These are phyloP conservation scores for Monosporascus sp. DNA, from an alignment of 2,329 filamentous ascomycete species.

Conservation along the genomic window DNA sequence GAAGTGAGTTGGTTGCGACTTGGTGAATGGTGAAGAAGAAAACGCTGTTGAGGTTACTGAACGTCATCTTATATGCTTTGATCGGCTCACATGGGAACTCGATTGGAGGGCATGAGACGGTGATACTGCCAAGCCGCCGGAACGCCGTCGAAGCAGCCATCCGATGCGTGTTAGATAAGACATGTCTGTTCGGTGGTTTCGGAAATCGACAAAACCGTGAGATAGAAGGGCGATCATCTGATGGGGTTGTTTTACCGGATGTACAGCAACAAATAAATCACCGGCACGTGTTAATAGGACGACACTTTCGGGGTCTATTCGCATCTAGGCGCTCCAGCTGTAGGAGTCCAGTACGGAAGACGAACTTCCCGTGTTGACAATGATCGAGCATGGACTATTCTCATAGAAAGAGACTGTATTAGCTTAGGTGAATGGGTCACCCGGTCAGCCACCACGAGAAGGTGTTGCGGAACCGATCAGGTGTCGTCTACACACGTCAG, in stretches of 20 bases:
- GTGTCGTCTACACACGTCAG: too few relatives aligned
- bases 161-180: slow-evolving; percentile 36
- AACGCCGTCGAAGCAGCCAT: slow-evolving; percentile 32
- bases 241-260: neutral
- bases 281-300: too few relatives aligned
- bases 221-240: neutral
- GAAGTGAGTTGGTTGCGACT: slow-evolving; percentile 29
- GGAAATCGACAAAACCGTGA: neutral
- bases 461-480: too few relatives aligned
- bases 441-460: too few relatives aligned
- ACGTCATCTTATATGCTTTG: slow-evolving; percentile 33
- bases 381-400: too few relatives aligned
- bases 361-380: too few relatives aligned
- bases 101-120: slow-evolving; percentile 18
- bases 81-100: slow-evolving; percentile 12
- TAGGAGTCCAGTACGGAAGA: too few relatives aligned
- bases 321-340: too few relatives aligned
- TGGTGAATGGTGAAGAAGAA: slow-evolving; percentile 28
- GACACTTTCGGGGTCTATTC: too few relatives aligned
- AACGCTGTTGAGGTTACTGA: slow-evolving; percentile 16
- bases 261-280: neutral
- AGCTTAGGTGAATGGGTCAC: too few relatives aligned
- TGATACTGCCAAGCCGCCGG: slow-evolving; percentile 25
- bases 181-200: slow-evolving; percentile 16
- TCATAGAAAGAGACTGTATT: too few relatives aligned